phyloP scores from a whole-genome alignment of 129 eudicot genomes.

The Mikania micrantha region DNA sequence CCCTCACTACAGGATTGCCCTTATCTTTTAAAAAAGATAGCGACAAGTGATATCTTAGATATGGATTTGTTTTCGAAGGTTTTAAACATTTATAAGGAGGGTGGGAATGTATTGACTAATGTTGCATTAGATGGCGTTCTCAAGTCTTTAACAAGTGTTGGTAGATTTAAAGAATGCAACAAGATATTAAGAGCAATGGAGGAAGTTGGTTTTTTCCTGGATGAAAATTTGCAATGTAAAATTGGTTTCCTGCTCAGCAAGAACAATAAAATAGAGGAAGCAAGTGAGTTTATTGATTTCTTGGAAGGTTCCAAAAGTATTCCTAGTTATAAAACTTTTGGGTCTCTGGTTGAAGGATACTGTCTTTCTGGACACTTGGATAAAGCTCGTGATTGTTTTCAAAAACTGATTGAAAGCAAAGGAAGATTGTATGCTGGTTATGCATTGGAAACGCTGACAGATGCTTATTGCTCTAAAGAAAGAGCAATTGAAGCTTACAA shows the following conservation, averaged over 20 bases:
- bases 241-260: conserved; percentile 55
- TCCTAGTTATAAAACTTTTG: conserved; percentile 38
- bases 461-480: conserved; percentile 43
- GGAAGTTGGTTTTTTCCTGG: conserved; percentile 51
- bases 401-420: conserved; percentile 37
- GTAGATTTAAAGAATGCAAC: conserved; percentile 47
- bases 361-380: conserved; percentile 55
- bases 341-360: conserved; percentile 59
- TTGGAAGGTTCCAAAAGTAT: conserved; percentile 25
- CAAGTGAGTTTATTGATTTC: conserved; percentile 38
- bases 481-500: conserved; percentile 46
- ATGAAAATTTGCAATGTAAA: conserved; percentile 32
- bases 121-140: conserved; percentile 41
- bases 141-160: conserved; percentile 77
- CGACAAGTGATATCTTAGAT: conserved; percentile 43
- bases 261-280: conserved; percentile 40
- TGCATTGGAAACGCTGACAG: conserved; percentile 47
- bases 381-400: conserved; percentile 49
- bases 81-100: conserved; percentile 39
- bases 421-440: conserved; percentile 42
- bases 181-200: conserved; percentile 63
- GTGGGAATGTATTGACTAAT: conserved; percentile 42
- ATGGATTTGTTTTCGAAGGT: conserved; percentile 62
- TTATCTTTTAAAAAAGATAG: conserved; percentile 66
- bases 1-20: conserved; percentile 51